These are phyloP conservation scores for Stentor coeruleus DNA, from an alignment of 73 alveolate genomes.

Conservation along the genomic window DNA sequence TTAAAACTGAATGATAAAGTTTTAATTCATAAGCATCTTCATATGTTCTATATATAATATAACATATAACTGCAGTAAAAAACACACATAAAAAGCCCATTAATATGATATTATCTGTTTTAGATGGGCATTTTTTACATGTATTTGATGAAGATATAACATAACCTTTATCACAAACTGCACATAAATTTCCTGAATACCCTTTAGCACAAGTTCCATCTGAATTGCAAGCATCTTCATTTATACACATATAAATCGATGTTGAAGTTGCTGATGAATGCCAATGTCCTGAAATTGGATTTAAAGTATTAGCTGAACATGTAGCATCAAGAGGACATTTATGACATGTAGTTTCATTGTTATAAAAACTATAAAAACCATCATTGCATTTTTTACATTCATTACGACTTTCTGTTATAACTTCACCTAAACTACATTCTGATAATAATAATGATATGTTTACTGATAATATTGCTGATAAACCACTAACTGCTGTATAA, in stretches of 20 bases:
- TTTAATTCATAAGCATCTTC: background rate
- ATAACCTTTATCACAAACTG: background rate
- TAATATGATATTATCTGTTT: background rate
- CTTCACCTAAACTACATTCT: background rate
- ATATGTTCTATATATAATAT: background rate
- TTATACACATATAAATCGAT: background rate
- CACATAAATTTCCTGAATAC: background rate
- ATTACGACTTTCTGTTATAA: background rate
- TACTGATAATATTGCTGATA: background rate
- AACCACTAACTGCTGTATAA: background rate
- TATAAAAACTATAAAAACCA: background rate
- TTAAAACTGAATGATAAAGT: background rate
- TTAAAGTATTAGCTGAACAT: background rate
- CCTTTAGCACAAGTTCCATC: background rate
- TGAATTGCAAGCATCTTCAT: background rate
- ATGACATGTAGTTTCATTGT: background rate
- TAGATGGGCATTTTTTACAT: conserved; percentile 6
- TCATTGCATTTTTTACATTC: background rate
- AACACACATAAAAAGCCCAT: background rate
- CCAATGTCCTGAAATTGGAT: conserved; percentile 11
- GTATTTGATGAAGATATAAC: background rate
- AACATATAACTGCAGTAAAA: background rate
- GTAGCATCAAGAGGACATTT: background rate
- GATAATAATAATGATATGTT: background rate
- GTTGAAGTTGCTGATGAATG: no score